phyloP scores from a whole-genome alignment of 2,329 filamentous ascomycete species.

The Elsinoe arachidis region DNA sequence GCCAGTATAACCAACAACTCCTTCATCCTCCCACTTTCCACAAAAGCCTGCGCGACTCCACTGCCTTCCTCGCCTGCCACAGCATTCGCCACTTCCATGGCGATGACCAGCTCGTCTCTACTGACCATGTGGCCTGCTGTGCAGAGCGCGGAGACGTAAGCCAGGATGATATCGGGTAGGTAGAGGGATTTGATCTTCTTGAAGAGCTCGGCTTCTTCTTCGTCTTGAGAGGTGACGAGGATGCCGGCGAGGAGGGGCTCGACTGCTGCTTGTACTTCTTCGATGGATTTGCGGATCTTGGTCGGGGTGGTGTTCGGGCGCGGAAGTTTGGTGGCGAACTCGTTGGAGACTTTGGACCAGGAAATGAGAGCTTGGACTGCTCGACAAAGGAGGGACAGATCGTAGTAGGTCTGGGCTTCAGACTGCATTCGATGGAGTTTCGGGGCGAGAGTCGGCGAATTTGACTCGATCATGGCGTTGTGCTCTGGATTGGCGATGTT shows the following conservation, averaged over 20 bases:
- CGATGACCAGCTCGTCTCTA: slow-evolving; percentile 68
- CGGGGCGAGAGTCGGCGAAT: slow-evolving; percentile 14
- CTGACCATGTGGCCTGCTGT: slow-evolving; percentile 66
- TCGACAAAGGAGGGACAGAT: slow-evolving; percentile 36
- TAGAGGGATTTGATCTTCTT: slow-evolving; percentile 63
- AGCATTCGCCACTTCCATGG: slow-evolving; percentile 73
- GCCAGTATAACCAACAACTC: slow-evolving; percentile 55
- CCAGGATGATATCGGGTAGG: slow-evolving; percentile 76
- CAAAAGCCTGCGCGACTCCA: slow-evolving; percentile 30
- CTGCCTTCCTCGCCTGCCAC: slow-evolving; percentile 47
- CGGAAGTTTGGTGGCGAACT: slow-evolving; percentile 24
- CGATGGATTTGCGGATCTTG: slow-evolving; percentile 31
- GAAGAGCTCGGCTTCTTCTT: slow-evolving; percentile 53
- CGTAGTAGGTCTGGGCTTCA: slow-evolving; percentile 31
- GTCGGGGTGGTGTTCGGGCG: slow-evolving; percentile 19
- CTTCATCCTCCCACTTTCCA: slow-evolving; percentile 34
- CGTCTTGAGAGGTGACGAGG: slow-evolving; percentile 26
- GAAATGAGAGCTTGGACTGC: slow-evolving; percentile 35
- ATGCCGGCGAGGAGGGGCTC: slow-evolving; percentile 28
- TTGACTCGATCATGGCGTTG: slow-evolving; percentile 5
- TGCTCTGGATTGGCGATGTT: slow-evolving; percentile 29
- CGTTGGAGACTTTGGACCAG: slow-evolving; percentile 33
- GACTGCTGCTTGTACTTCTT: slow-evolving; percentile 32
- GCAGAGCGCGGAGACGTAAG: slow-evolving; percentile 73
- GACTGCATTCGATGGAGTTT: slow-evolving; percentile 20